These are phyloP conservation scores for Tolypocladium nubicola DNA, from an alignment of 2,329 filamentous ascomycete genomes.

Conservation along the genomic window DNA sequence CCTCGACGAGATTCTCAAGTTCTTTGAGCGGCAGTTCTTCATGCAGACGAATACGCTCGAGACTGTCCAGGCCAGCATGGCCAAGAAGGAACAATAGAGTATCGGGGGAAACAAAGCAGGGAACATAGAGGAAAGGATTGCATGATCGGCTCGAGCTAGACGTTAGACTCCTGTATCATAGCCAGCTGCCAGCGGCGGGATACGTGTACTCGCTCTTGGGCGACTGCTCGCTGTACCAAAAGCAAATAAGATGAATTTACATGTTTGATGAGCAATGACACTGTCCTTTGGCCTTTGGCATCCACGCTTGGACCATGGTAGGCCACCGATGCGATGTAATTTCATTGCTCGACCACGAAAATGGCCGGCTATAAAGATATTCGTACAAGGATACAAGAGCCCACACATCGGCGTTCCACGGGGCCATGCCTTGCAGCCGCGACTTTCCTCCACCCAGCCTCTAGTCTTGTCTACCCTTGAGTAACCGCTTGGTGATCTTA, in stretches of 20 bases:
- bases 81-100: slow-evolving; percentile 44
- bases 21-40: slow-evolving; percentile 59
- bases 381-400: slow-evolving; percentile 6
- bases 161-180: slow-evolving; percentile 20
- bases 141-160: slow-evolving; percentile 12
- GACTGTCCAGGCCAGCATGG: slow-evolving; percentile 26
- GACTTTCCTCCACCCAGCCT: slow-evolving; percentile 1
- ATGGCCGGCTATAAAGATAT: slow-evolving; percentile 9
- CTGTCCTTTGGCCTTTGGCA: no score
- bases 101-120: slow-evolving; percentile 7
- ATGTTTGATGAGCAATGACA: background rate
- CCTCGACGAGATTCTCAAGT: slow-evolving; percentile 78
- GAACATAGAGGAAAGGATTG: slow-evolving; percentile 8
- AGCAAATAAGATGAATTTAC: background rate
- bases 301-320: background rate
- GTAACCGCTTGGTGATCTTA: slow-evolving; percentile 97
- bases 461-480: slow-evolving; percentile 95
- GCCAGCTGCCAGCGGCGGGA: slow-evolving; percentile 3
- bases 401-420: background rate
- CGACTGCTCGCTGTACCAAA: background rate
- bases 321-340: background rate
- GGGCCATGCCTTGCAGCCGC: slow-evolving; percentile 8
- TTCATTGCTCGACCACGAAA: slow-evolving; percentile 1
- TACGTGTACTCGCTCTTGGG: background rate
- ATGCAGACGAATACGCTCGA: slow-evolving; percentile 35